Evolutionary conservation across 495 filamentous ascomycete genomes (phyloP).

Genomic region (Xylaria venustula): DNA sequence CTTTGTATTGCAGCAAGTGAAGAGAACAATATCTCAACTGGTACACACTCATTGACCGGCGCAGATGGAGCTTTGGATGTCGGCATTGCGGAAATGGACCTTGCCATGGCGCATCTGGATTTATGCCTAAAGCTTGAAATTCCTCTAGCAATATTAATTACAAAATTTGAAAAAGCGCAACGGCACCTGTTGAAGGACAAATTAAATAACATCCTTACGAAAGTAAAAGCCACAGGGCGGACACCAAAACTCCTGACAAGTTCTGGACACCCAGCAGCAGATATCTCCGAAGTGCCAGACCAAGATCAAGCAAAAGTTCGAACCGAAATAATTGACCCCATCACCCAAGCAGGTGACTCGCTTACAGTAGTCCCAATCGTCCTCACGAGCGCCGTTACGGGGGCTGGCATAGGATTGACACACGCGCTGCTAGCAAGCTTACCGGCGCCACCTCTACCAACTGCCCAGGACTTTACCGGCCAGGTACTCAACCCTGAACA

Average conservation of each 20-base stretch:
- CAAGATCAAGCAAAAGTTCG: conserved; percentile 52
- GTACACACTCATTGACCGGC: conserved; percentile 49
- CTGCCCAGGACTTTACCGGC: conserved; percentile 42
- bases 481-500: conserved; percentile 48
- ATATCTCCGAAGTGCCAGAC: conserved; percentile 34
- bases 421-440: conserved; percentile 80
- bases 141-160: conserved; percentile 77
- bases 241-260: conserved; percentile 68
- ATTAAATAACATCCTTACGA: conserved; percentile 70
- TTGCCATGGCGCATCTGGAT: conserved; percentile 78
- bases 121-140: conserved; percentile 77
- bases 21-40: conserved; percentile 46
- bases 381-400: conserved; percentile 83
- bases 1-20: conserved; percentile 86
- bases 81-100: conserved; percentile 50
- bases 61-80: conserved; percentile 47
- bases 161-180: conserved; percentile 85
- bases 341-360: conserved; percentile 46
- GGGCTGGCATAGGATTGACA: conserved; percentile 73
- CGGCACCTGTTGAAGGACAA: conserved; percentile 64
- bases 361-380: conserved; percentile 73
- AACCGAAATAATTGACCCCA: conserved; percentile 44
- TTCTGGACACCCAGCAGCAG: conserved; percentile 30
- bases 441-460: conserved; percentile 63
- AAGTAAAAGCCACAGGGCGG: conserved; percentile 70